These are phyloP conservation scores for Penicillium vulpinum DNA, from an alignment of 2,329 filamentous ascomycete species.

Conservation along the genomic window DNA sequence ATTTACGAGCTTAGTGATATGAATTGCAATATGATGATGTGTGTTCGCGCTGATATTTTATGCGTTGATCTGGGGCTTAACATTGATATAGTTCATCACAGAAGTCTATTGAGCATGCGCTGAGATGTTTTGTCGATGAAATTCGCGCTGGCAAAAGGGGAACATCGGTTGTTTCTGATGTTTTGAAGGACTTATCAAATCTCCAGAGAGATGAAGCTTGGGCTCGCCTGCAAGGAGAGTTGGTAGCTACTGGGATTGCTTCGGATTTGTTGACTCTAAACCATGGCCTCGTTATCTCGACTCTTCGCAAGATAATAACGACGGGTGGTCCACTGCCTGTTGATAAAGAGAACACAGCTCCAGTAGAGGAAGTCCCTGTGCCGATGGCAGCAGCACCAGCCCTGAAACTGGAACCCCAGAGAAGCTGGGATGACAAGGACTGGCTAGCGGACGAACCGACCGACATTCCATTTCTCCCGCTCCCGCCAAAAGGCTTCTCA, in stretches of 20 bases:
- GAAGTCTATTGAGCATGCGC: slow-evolving; percentile 9
- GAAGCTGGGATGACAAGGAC: background rate
- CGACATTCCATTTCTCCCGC: background rate
- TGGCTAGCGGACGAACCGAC: background rate
- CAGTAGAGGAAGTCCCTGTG: background rate
- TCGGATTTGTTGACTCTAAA: slow-evolving; percentile 11
- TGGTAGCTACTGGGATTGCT: slow-evolving; percentile 10
- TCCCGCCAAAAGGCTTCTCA: background rate
- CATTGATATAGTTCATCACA: slow-evolving; percentile 13
- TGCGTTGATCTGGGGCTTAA: background rate
- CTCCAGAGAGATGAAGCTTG: slow-evolving; percentile 8
- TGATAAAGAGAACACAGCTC: background rate
- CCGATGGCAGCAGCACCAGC: background rate
- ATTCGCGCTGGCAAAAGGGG: slow-evolving; percentile 8
- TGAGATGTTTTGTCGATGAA: slow-evolving; percentile 11
- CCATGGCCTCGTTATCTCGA: slow-evolving; percentile 13
- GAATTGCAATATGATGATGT: slow-evolving; percentile 22
- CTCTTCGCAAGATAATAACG: slow-evolving; percentile 7
- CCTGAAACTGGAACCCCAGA: background rate
- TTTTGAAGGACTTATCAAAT: background rate
- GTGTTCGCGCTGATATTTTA: background rate
- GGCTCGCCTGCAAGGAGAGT: slow-evolving; percentile 10
- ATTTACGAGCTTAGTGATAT: slow-evolving; percentile 16
- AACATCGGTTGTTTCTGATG: background rate
- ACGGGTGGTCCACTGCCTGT: background rate